A percentile compares a stretch with the other conserved stretches of the same genome.
These are phyloP conservation scores for Cymodocea nodosa DNA, from an alignment of 116 monocot genomes.

Conservation along the genomic window DNA sequence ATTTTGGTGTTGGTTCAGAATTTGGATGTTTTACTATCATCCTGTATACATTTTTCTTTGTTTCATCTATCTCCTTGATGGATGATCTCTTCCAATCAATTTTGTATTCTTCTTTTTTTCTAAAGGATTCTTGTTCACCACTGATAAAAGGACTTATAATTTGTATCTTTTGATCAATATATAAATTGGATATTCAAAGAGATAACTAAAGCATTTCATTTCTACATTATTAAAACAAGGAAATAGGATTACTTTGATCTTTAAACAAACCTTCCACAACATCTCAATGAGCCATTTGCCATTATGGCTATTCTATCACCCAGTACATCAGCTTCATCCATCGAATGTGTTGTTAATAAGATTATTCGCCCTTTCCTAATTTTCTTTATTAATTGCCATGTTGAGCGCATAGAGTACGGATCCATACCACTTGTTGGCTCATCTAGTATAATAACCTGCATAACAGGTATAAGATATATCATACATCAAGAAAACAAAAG, in stretches of 20 bases:
- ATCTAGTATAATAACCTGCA: slow-evolving; percentile 87
- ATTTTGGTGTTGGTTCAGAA: too few species aligned
- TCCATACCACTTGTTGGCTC: slow-evolving; percentile 99
- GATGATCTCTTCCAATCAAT: too few species aligned
- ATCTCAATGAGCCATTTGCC: slow-evolving; percentile 75
- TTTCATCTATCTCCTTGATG: too few species aligned
- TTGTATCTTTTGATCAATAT: too few species aligned
- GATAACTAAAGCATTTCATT: too few species aligned
- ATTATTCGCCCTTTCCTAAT: slow-evolving; percentile 75
- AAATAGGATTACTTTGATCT: background rate
- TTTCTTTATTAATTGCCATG: slow-evolving; percentile 89
- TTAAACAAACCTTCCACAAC: slow-evolving; percentile 66
- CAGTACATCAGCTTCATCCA: slow-evolving; percentile 94
- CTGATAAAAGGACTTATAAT: too few species aligned
- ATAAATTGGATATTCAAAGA: too few species aligned
- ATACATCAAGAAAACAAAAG: background rate
- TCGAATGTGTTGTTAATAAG: slow-evolving; percentile 87
- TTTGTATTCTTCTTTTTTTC: too few species aligned
- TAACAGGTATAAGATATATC: slow-evolving; percentile 1
- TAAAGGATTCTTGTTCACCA: too few species aligned
- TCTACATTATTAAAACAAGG: background rate
- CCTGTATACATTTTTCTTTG: too few species aligned
- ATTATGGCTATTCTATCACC: slow-evolving; percentile 96
- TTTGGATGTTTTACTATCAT: too few species aligned
- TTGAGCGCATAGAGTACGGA: slow-evolving; percentile 94